Percentiles rank a stretch among this genome's conserved stretches.
Evolutionary conservation across 2,329 filamentous ascomycete genomes (phyloP).

Genomic region (Aspergillus sp.): DNA sequence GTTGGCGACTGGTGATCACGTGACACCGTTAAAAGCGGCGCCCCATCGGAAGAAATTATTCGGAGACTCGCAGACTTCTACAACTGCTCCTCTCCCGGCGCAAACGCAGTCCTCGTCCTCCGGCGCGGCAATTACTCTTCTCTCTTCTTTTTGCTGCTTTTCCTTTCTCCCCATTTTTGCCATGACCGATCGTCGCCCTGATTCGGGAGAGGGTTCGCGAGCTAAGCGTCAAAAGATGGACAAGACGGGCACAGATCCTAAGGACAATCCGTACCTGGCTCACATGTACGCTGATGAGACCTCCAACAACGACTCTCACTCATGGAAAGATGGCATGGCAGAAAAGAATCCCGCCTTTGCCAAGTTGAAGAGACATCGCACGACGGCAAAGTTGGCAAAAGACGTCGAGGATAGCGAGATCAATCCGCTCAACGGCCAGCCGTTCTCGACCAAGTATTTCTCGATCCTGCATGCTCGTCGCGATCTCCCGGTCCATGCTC

Average conservation of each 20-base stretch:
- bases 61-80: too few relatives aligned
- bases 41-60: too few relatives aligned
- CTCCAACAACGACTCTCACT: constrained; percentile 20
- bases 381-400: constrained; percentile 66
- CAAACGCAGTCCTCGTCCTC: constrained; percentile 1
- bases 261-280: constrained; percentile 78
- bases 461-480: constrained; percentile 76
- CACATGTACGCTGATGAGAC: constrained; percentile 64
- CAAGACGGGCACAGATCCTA: constrained; percentile 43
- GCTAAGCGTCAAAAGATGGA: constrained; percentile 50
- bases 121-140: constrained; percentile 1
- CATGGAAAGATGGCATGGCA: constrained; percentile 11
- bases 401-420: constrained; percentile 68
- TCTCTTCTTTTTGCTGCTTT: constrained; percentile 6
- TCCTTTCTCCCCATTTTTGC: constrained; percentile 9
- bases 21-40: too few relatives aligned
- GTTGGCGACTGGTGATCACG: too few relatives aligned
- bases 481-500: constrained; percentile 82
- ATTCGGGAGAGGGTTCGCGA: constrained; percentile 42
- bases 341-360: constrained; percentile 46
- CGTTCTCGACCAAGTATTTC: constrained; percentile 78
- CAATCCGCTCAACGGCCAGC: constrained; percentile 76
- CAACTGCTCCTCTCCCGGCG: constrained; percentile 5
- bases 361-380: constrained; percentile 66
- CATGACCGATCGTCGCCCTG: constrained; percentile 53